Evolutionary conservation across 2,329 filamentous ascomycete species (phyloP).

Genomic region (Fusarium miscanthi): DNA sequence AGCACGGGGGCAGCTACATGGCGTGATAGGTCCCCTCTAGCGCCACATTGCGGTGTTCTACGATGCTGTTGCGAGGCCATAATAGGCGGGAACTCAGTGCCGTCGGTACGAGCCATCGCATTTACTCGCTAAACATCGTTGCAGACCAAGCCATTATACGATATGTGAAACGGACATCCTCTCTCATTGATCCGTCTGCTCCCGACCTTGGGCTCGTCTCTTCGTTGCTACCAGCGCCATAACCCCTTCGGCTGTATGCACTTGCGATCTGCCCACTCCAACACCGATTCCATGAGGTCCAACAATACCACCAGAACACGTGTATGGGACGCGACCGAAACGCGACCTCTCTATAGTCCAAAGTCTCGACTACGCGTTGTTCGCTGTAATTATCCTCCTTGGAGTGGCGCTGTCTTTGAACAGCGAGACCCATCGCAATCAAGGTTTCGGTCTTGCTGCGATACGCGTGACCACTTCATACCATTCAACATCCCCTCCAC

Average conservation of each 20-base stretch:
- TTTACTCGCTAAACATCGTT: rapidly evolving
- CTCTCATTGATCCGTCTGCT: rapidly evolving
- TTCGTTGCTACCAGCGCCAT: rapidly evolving
- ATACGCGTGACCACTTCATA: neutral
- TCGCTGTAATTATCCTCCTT: rapidly evolving
- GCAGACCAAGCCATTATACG: rapidly evolving
- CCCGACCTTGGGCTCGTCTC: rapidly evolving
- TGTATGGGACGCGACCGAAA: rapidly evolving
- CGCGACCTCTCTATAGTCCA: rapidly evolving
- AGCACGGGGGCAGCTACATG: rapidly evolving
- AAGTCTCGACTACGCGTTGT: rapidly evolving
- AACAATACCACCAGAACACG: rapidly evolving
- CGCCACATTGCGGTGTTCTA: rapidly evolving
- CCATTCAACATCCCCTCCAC: neutral
- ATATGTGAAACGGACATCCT: rapidly evolving
- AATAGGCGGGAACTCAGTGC: rapidly evolving
- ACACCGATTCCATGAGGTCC: neutral
- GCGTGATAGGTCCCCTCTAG: rapidly evolving
- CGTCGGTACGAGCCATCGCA: rapidly evolving
- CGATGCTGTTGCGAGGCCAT: rapidly evolving
- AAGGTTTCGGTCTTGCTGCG: neutral
- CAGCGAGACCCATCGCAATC: neutral
- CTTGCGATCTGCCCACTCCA: neutral
- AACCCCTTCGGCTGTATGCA: rapidly evolving
- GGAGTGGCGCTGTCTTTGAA: rapidly evolving